Evolutionary conservation across 169 alveolate species (phyloP).

Genomic region (Plasmodium inui): DNA sequence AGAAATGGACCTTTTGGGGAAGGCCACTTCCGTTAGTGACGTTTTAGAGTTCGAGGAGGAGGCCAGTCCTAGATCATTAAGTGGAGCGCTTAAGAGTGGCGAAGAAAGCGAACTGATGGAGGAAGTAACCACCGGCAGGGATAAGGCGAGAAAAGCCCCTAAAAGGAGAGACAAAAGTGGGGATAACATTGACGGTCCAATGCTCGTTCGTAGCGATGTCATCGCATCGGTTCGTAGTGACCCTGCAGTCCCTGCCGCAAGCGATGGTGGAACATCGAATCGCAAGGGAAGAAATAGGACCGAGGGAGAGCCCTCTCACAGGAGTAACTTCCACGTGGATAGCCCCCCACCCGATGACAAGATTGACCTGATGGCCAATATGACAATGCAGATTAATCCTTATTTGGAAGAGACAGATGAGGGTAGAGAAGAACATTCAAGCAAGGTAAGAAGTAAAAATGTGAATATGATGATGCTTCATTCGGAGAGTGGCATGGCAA

Average conservation of each 20-base stretch:
- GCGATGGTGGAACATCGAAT: background rate
- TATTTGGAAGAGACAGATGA: background rate
- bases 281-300: background rate
- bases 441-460: background rate
- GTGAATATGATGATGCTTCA: background rate
- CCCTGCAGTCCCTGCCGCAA: too few relatives aligned
- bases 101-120: background rate
- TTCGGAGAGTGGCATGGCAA: background rate
- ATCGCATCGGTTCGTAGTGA: background rate
- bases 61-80: background rate
- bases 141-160: background rate
- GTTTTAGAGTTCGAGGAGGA: slow-evolving; percentile 15
- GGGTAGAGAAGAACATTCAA: background rate
- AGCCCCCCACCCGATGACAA: background rate
- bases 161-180: background rate
- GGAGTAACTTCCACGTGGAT: background rate
- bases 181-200: background rate
- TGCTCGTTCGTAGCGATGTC: background rate
- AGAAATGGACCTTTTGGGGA: slow-evolving; percentile 16
- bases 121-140: background rate
- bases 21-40: background rate
- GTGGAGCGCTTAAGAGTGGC: background rate
- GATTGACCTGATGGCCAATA: slow-evolving; percentile 7
- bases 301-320: background rate
- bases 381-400: background rate